These are phyloP conservation scores for Ophiostoma novo-ulmi DNA, from an alignment of 2,329 filamentous ascomycete species.

Conservation along the genomic window DNA sequence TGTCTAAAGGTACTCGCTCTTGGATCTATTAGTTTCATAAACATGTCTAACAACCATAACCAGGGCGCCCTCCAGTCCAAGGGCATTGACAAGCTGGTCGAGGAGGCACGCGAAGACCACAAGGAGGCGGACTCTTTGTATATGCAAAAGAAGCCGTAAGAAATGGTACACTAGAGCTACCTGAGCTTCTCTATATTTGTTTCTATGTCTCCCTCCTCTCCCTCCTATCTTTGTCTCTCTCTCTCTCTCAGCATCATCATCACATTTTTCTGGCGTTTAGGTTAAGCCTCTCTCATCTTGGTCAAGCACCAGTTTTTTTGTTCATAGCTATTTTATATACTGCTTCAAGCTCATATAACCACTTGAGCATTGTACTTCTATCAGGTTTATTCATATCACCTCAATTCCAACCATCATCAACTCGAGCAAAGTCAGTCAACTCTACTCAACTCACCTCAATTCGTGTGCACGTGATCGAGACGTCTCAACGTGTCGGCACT, in stretches of 20 bases:
- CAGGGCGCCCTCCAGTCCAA: slow-evolving; percentile 81
- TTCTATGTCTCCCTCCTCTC: too few species aligned
- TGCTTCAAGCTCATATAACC: not conserved
- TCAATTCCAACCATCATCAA: not conserved
- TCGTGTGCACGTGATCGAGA: not conserved
- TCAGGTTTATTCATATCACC: not conserved
- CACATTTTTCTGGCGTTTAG: not conserved
- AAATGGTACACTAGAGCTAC: too few species aligned
- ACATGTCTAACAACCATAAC: not conserved
- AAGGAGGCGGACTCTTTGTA: slow-evolving; percentile 77
- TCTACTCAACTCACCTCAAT: not conserved
- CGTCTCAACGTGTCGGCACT: not conserved
- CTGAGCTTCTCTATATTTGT: not conserved
- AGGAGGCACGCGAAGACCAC: slow-evolving; percentile 83
- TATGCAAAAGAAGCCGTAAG: slow-evolving; percentile 39
- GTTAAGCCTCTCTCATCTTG: not conserved
- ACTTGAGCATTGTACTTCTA: not conserved
- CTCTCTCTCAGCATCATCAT: not conserved
- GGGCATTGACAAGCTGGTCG: slow-evolving; percentile 88
- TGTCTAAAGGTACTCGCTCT: slow-evolving; percentile 65
- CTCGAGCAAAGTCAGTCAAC: not conserved
- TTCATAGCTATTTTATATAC: not conserved
- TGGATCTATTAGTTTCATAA: not conserved
- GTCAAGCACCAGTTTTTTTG: not conserved
- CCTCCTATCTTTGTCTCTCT: not conserved